These are phyloP conservation scores for Colletotrichum australisinense DNA, from an alignment of 2,329 filamentous ascomycete species.

Conservation along the genomic window DNA sequence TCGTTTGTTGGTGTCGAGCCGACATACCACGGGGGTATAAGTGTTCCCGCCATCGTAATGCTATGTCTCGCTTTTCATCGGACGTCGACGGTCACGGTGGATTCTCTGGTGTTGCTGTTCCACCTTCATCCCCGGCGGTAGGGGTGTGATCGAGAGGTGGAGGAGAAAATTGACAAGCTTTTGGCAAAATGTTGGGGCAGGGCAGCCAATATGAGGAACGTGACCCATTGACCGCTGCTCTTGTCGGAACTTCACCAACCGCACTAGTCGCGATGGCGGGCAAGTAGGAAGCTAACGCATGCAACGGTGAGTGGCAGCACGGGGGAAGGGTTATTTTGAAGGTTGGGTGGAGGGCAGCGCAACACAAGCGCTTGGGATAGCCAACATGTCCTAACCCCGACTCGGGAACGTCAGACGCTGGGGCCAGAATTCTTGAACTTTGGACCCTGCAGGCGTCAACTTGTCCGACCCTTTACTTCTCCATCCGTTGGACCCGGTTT, in stretches of 20 bases:
- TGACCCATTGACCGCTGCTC: slow-evolving; percentile 1
- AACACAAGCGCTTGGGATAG: background rate
- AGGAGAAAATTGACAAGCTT: background rate
- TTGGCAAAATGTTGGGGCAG: background rate
- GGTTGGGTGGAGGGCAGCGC: background rate
- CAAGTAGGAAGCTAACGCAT: background rate
- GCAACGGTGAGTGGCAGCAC: background rate
- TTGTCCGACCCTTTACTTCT: background rate
- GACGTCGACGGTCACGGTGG: background rate
- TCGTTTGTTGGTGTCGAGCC: slow-evolving; percentile 26
- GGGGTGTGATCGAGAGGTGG: background rate
- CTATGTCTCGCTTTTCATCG: background rate
- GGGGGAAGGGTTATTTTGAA: slow-evolving; percentile 8
- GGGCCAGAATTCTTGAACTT: background rate
- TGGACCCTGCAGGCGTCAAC: slow-evolving; percentile 27
- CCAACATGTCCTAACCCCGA: background rate
- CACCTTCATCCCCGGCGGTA: slow-evolving; percentile 5
- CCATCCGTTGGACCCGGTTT: background rate
- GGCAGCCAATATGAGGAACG: slow-evolving; percentile 11
- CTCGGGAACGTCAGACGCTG: slow-evolving; percentile 8
- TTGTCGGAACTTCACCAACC: slow-evolving; percentile 22
- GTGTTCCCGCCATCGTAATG: slow-evolving; percentile 23
- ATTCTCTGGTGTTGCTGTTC: background rate
- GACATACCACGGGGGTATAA: slow-evolving; percentile 30
- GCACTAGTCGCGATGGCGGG: background rate